A percentile compares a stretch with the other conserved stretches of the same genome.
These are phyloP conservation scores for Zygosaccharomyces rouxii DNA, from an alignment of 805 yeast species.

Conservation along the genomic window DNA sequence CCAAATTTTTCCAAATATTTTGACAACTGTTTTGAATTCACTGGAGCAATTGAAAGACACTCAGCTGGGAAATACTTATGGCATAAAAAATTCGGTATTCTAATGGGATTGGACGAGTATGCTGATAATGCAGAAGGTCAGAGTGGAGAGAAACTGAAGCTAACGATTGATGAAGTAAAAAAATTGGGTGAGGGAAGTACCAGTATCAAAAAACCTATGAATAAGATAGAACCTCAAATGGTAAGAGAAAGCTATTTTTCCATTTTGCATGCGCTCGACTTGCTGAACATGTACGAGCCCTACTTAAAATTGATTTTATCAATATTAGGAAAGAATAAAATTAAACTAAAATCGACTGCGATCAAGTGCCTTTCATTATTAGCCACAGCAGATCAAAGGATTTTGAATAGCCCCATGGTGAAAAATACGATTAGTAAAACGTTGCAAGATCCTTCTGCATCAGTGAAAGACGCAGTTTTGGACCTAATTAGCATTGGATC, in stretches of 20 bases:
- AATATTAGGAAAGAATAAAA: slow-evolving; percentile 45
- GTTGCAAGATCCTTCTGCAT: slow-evolving; percentile 58
- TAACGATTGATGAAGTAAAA: slow-evolving; percentile 5
- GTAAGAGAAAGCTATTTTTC: slow-evolving; percentile 19
- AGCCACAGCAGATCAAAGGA: slow-evolving; percentile 47
- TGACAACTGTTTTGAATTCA: slow-evolving; percentile 10
- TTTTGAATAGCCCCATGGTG: slow-evolving; percentile 48
- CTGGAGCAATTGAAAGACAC: neutral
- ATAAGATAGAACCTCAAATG: neutral
- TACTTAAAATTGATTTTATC: slow-evolving; percentile 48
- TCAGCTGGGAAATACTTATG: slow-evolving; percentile 18
- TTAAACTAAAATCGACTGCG: slow-evolving; percentile 57
- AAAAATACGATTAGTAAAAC: slow-evolving; percentile 48
- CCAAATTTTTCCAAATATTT: slow-evolving; percentile 17
- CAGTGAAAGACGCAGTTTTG: slow-evolving; percentile 71
- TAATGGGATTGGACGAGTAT: slow-evolving; percentile 17
- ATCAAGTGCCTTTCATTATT: slow-evolving; percentile 57
- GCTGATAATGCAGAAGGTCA: slow-evolving; percentile 13
- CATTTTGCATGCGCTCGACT: slow-evolving; percentile 22
- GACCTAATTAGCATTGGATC: slow-evolving; percentile 51
- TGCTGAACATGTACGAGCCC: slow-evolving; percentile 44
- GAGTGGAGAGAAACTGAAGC: neutral
- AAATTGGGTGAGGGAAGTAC: neutral
- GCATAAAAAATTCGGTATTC: slow-evolving; percentile 14
- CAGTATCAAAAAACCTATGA: neutral